Conservation (phyloP, 2,329 filamentous ascomycete genomes). For the Cercospora sp. region DNA sequence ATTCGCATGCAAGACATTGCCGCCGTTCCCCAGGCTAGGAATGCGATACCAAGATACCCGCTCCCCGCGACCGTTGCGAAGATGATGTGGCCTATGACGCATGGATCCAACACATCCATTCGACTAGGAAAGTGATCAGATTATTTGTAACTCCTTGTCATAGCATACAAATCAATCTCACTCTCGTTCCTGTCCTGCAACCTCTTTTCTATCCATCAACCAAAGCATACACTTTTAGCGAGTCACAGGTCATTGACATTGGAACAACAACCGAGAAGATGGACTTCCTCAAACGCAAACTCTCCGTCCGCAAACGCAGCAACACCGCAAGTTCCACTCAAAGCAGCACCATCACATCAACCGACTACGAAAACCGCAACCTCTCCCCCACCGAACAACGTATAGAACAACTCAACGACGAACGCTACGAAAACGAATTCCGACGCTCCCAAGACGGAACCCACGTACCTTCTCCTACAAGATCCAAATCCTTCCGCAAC, state of each 20-base stretch:
- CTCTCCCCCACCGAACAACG: conserved; percentile 4
- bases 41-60: background rate
- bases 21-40: background rate
- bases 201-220: background rate
- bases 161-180: background rate
- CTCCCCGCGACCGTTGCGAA: background rate
- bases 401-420: background rate
- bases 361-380: background rate
- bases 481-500: background rate
- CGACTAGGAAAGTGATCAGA: background rate
- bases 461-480: background rate
- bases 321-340: background rate
- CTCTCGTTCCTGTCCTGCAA: background rate
- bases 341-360: background rate
- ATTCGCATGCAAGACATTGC: background rate
- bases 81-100: background rate
- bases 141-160: background rate
- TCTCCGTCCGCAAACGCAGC: conserved; percentile 9
- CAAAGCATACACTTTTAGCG: background rate
- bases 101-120: background rate
- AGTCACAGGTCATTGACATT: background rate
- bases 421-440: conserved; percentile 5
- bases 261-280: background rate
- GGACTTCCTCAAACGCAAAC: conserved; percentile 15
- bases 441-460: background rate